phyloP scores from a whole-genome alignment of 2,329 filamentous ascomycete species.

The Fusarium torulosum region DNA sequence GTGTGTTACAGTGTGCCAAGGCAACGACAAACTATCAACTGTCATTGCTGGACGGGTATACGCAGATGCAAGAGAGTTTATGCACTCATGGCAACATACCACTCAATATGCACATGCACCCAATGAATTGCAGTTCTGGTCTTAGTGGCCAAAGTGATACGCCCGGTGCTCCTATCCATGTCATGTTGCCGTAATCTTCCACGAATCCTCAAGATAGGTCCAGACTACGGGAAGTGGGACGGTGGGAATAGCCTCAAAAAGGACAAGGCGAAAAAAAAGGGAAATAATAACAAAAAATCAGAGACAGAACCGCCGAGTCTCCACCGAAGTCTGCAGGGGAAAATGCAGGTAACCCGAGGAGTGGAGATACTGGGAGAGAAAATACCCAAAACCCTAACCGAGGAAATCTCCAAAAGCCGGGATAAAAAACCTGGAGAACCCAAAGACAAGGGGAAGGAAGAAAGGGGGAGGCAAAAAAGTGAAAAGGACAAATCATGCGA shows the following conservation, averaged over 20 bases:
- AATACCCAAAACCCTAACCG: slow-evolving; percentile 18
- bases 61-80: slow-evolving; percentile 21
- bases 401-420: slow-evolving; percentile 29
- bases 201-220: slow-evolving; percentile 14
- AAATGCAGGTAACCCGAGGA: slow-evolving; percentile 32
- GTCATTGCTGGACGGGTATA: slow-evolving; percentile 15
- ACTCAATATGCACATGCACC: slow-evolving; percentile 5
- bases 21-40: neutral
- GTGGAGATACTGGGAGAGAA: slow-evolving; percentile 26
- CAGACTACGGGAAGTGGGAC: slow-evolving; percentile 17
- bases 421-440: slow-evolving; percentile 33
- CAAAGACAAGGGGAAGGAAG: slow-evolving; percentile 8
- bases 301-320: slow-evolving; percentile 8
- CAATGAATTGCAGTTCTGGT: slow-evolving; percentile 2
- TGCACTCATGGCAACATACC: slow-evolving; percentile 6
- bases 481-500: neutral
- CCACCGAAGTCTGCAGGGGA: slow-evolving; percentile 23
- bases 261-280: slow-evolving; percentile 8
- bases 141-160: neutral
- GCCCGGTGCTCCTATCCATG: slow-evolving; percentile 6
- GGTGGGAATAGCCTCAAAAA: slow-evolving; percentile 34
- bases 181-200: slow-evolving; percentile 21
- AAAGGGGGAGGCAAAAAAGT: slow-evolving; percentile 31
- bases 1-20: neutral
- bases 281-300: neutral